A percentile compares a stretch with the other conserved stretches of the same genome.
Evolutionary conservation across 345 rosid species (phyloP).

Genomic region (Populus alba): DNA sequence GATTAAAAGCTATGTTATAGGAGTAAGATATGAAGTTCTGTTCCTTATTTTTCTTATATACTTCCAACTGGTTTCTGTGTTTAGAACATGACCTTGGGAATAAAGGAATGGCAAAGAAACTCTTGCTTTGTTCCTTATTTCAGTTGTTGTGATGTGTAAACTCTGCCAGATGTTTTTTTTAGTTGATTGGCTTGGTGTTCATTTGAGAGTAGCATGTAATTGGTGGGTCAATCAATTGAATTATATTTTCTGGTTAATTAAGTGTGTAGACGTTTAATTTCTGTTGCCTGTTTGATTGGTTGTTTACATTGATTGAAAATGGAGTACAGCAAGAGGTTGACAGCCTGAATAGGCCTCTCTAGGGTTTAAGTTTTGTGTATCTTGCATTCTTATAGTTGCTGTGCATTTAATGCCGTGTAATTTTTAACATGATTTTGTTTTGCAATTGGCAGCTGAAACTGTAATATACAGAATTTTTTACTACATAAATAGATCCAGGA

Average conservation of each 20-base stretch:
- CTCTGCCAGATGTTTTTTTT: neutral
- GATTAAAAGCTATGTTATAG: neutral
- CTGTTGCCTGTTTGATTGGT: neutral
- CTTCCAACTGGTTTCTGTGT: neutral
- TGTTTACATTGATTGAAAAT: neutral
- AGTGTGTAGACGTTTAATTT: neutral
- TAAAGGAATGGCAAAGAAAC: neutral
- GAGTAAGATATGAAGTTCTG: neutral
- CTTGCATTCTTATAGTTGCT: neutral
- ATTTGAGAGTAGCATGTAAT: neutral
- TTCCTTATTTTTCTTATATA: neutral
- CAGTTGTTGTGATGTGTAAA: neutral
- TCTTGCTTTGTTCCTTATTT: neutral
- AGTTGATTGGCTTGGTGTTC: neutral
- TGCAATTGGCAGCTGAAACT: conserved; percentile 80
- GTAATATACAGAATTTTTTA: conserved; percentile 95
- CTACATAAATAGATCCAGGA: conserved; percentile 83
- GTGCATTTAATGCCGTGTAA: neutral
- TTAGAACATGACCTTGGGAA: neutral
- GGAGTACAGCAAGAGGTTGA: neutral
- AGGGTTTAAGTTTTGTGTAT: neutral
- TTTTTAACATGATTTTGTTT: conserved; percentile 19
- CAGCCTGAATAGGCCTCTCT: neutral
- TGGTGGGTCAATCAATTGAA: neutral
- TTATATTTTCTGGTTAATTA: neutral